These are phyloP conservation scores for Xylaria hypoxylon DNA, from an alignment of 2,329 filamentous ascomycete genomes.

Conservation along the genomic window DNA sequence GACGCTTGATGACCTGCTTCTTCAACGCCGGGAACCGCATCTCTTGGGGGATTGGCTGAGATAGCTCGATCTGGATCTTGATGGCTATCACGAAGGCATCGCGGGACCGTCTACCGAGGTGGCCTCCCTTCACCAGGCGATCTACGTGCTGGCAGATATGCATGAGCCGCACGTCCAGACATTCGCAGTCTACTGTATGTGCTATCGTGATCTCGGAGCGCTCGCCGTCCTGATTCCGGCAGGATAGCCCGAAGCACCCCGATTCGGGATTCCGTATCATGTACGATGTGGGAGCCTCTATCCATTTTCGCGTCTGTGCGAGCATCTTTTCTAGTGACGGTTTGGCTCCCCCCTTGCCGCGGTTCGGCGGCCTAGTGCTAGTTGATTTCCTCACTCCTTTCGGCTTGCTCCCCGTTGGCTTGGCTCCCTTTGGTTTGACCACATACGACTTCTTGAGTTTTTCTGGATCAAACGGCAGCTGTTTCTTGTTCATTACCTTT, in stretches of 20 bases:
- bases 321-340: slow-evolving; percentile 26
- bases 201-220: slow-evolving; percentile 37
- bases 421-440: slow-evolving; percentile 9
- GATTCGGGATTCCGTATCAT: slow-evolving; percentile 36
- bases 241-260: slow-evolving; percentile 37
- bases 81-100: slow-evolving; percentile 41
- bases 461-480: slow-evolving; percentile 15
- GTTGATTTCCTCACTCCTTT: not conserved
- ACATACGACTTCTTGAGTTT: not conserved
- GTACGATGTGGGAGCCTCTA: slow-evolving; percentile 28
- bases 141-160: slow-evolving; percentile 37
- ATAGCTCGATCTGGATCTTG: slow-evolving; percentile 34
- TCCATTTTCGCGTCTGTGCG: slow-evolving; percentile 31
- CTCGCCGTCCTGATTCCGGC: not conserved
- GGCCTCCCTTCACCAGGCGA: not conserved
- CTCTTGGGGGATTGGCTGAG: slow-evolving; percentile 25
- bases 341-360: not conserved
- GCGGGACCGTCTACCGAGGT: slow-evolving; percentile 29
- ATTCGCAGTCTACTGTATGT: slow-evolving; percentile 35
- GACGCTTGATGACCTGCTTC: slow-evolving; percentile 13
- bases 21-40: slow-evolving; percentile 19
- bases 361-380: not conserved
- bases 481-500: not conserved
- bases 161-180: slow-evolving; percentile 37
- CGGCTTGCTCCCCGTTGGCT: slow-evolving; percentile 4